phyloP scores from a whole-genome alignment of 768 basidiomycete genomes.

The Phanerochaete carnosa region DNA sequence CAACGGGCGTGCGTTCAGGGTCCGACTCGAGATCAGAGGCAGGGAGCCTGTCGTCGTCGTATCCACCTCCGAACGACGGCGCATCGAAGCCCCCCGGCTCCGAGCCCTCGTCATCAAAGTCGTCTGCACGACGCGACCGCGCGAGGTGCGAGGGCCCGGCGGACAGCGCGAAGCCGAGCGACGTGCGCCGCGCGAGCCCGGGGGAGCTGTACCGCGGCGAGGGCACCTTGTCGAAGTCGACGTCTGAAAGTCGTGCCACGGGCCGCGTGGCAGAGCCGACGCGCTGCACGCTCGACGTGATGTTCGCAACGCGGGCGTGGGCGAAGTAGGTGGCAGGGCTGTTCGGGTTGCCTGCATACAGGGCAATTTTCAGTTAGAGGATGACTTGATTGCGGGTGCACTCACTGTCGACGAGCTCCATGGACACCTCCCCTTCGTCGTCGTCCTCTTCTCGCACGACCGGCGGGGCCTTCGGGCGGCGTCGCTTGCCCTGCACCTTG shows the following conservation, averaged over 20 bases:
- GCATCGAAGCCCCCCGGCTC: constrained; percentile 16
- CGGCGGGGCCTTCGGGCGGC: constrained; percentile 30
- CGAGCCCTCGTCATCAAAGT: constrained; percentile 15
- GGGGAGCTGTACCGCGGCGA: constrained; percentile 29
- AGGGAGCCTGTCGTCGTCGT: neutral
- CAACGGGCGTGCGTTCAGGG: neutral
- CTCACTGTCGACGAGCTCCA: constrained; percentile 76
- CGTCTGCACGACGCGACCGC: constrained; percentile 14
- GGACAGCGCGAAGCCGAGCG: constrained; percentile 16
- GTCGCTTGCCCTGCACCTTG: constrained; percentile 44
- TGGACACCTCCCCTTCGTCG: constrained; percentile 67
- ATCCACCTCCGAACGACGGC: constrained; percentile 12
- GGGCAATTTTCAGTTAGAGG: neutral
- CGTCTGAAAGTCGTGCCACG: constrained; percentile 25
- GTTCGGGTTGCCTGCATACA: constrained; percentile 20
- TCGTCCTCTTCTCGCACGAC: constrained; percentile 35
- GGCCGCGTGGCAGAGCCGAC: constrained; percentile 29
- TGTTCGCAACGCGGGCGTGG: constrained; percentile 21
- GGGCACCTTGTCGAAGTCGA: constrained; percentile 34
- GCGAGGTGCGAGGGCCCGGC: constrained; percentile 22
- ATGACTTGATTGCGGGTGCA: constrained; percentile 12
- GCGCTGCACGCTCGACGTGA: constrained; percentile 29
- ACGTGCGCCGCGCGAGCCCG: constrained; percentile 16
- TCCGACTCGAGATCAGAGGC: constrained; percentile 5
- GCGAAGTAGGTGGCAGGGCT: constrained; percentile 30